phyloP scores from a whole-genome alignment of 1,284 basidiomycete species.

The Trametes hirsuta region DNA sequence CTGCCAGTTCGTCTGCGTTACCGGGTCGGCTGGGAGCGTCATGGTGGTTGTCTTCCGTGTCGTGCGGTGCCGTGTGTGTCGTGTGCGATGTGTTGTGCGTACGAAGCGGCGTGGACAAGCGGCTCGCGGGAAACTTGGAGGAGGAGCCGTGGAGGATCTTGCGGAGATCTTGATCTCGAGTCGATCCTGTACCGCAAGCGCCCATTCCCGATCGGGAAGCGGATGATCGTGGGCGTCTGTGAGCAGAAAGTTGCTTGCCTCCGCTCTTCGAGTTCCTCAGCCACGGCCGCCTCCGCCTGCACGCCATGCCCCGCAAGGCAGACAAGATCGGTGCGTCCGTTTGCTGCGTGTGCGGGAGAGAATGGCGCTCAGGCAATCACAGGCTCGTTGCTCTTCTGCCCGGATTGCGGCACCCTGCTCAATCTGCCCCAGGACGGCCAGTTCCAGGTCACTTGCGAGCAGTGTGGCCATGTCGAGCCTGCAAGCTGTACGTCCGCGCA shows the following conservation, averaged over 20 bases:
- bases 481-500: slow-evolving; percentile 71
- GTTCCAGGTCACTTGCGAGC: slow-evolving; percentile 80
- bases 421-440: slow-evolving; percentile 83
- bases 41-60: not conserved
- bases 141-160: not conserved
- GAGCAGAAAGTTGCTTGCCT: slow-evolving; percentile 9
- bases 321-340: slow-evolving; percentile 37
- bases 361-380: not conserved
- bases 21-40: slow-evolving; percentile 53
- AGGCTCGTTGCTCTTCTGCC: slow-evolving; percentile 95
- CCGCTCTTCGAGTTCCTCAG: not conserved
- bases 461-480: slow-evolving; percentile 87
- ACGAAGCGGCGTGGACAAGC: not conserved
- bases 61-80: not conserved
- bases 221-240: slow-evolving; percentile 8
- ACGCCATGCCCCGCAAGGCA: slow-evolving; percentile 17
- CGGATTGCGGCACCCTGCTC: slow-evolving; percentile 88
- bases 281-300: not conserved
- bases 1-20: slow-evolving; percentile 81
- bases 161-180: slow-evolving; percentile 15
- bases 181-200: not conserved
- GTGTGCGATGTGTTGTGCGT: slow-evolving; percentile 12
- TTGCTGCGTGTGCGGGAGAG: not conserved
- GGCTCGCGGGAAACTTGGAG: not conserved
- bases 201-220: slow-evolving; percentile 3